Conservation (phyloP, 257 asterid species). For the Nicotiana tomentosiformis region DNA sequence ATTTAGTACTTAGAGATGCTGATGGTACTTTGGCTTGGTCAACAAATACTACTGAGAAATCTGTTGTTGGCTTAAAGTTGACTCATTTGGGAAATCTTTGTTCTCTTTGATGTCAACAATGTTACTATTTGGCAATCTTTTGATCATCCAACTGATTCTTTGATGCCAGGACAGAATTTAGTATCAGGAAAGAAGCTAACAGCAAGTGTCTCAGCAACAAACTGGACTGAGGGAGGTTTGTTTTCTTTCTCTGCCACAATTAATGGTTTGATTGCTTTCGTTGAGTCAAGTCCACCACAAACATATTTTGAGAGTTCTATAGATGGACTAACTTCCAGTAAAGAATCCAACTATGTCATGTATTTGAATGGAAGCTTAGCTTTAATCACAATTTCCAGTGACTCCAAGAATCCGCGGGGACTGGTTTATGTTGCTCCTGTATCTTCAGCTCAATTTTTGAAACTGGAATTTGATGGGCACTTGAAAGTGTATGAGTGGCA, state of each 20-base stretch:
- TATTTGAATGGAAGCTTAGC: conserved; percentile 6
- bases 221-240: conserved; percentile 7
- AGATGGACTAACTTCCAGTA: no score
- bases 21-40: conserved; percentile 19
- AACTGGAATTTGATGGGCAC: conserved; percentile 16
- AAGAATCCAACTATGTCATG: background rate
- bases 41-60: conserved; percentile 1
- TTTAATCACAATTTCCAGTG: background rate
- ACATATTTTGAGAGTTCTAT: background rate
- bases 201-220: background rate
- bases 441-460: background rate
- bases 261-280: background rate
- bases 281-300: conserved; percentile 10
- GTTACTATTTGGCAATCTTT: conserved; percentile 17
- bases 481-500: conserved; percentile 1
- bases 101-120: background rate
- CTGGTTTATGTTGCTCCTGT: background rate
- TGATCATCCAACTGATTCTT: conserved; percentile 17
- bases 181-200: conserved; percentile 10
- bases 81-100: conserved; percentile 12
- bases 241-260: background rate
- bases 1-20: conserved; percentile 2
- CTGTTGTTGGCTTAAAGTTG: conserved; percentile 6
- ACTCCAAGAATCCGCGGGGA: background rate
- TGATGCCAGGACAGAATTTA: conserved; percentile 17